phyloP scores from a whole-genome alignment of 192 early-diverging fungal species.

The Ambispora gerdemannii region DNA sequence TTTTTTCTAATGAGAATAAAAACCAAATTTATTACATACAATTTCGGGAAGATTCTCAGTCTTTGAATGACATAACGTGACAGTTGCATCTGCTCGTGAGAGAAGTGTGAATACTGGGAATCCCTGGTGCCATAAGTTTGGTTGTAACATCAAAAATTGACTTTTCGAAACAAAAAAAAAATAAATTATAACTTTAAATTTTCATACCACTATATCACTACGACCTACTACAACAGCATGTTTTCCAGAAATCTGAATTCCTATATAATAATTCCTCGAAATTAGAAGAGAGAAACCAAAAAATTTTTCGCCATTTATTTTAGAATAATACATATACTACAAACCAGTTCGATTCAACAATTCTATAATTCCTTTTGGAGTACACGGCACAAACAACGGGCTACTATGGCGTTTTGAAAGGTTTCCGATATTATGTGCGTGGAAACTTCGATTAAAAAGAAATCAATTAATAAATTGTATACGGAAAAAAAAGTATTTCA shows the following conservation, averaged over 20 bases:
- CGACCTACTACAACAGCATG: constrained; percentile 94
- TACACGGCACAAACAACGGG: constrained; percentile 92
- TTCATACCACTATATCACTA: constrained; percentile 85
- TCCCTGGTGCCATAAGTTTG: constrained; percentile 42
- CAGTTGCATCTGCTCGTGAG: constrained; percentile 79
- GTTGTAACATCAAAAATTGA: neutral
- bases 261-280: no score
- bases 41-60: constrained; percentile 73
- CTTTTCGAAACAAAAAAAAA: neutral
- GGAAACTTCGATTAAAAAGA: constrained; percentile 59
- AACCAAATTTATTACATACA: constrained; percentile 44
- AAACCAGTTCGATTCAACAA: constrained; percentile 66
- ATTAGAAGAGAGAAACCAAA: no score
- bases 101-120: constrained; percentile 84
- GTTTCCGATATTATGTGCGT: constrained; percentile 89
- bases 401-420: constrained; percentile 75
- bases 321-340: neutral
- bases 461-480: neutral
- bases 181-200: no score
- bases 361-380: constrained; percentile 91
- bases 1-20: neutral
- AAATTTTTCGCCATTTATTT: constrained; percentile 1
- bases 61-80: constrained; percentile 90
- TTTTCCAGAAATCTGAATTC: constrained; percentile 74
- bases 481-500: no score